These are phyloP conservation scores for Mycena sp. DNA, from an alignment of 1,284 basidiomycete genomes.

Conservation along the genomic window DNA sequence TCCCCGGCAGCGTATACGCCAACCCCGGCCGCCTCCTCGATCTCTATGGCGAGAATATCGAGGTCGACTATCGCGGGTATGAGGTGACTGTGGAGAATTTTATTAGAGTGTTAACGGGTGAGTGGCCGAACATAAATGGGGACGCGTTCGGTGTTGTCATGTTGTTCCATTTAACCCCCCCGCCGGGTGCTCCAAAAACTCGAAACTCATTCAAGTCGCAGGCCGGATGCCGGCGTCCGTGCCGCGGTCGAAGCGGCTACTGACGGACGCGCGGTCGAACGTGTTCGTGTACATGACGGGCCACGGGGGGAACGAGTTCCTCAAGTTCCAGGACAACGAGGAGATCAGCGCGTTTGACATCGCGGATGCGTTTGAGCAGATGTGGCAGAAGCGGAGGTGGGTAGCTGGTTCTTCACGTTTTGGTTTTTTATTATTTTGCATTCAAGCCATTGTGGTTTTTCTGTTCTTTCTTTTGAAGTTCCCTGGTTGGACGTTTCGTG, in stretches of 20 bases:
- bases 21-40: constrained; percentile 84
- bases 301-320: constrained; percentile 97
- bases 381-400: constrained; percentile 95
- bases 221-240: constrained; percentile 80
- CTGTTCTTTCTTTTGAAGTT: too few relatives aligned
- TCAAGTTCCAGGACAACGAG: constrained; percentile 99
- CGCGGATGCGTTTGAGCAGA: constrained; percentile 97
- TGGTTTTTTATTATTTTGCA: background rate
- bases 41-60: constrained; percentile 95
- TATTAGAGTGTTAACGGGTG: constrained; percentile 89
- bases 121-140: too few relatives aligned
- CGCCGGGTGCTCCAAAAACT: too few relatives aligned
- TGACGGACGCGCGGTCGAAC: constrained; percentile 93
- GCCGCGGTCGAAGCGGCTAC: constrained; percentile 90
- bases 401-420: constrained; percentile 31
- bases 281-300: constrained; percentile 99
- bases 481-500: too few relatives aligned
- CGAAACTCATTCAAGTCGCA: constrained; percentile 36
- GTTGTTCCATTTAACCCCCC: too few relatives aligned
- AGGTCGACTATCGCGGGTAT: constrained; percentile 98
- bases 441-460: too few relatives aligned
- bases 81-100: constrained; percentile 99
- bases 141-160: too few relatives aligned
- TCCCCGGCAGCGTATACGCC: constrained; percentile 92
- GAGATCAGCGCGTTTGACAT: constrained; percentile 97